Conservation (phyloP, 148 eudicot genomes). For the Chenopodium quinoa region DNA sequence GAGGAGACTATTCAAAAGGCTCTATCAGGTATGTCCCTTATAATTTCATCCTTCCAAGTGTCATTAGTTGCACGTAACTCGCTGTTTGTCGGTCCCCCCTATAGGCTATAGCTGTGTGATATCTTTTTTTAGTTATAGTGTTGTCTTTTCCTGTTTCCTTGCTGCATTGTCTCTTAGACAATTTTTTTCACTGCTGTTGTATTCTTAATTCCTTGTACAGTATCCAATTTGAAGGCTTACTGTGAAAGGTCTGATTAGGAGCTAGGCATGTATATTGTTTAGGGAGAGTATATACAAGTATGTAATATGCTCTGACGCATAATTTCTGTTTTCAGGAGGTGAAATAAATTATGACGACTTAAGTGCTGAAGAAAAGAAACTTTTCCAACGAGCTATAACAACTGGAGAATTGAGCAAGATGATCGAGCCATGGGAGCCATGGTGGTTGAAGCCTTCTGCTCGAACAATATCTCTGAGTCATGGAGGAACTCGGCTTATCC, state of each 20-base stretch:
- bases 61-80: not conserved
- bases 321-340: conserved; percentile 39
- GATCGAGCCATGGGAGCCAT: conserved; percentile 92
- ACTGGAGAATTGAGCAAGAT: conserved; percentile 91
- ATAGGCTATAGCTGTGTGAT: not conserved
- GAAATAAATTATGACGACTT: conserved; percentile 61
- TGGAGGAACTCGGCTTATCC: conserved; percentile 70
- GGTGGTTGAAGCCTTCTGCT: conserved; percentile 93
- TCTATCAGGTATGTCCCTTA: conserved; percentile 53
- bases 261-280: not conserved
- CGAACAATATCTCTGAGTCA: conserved; percentile 50
- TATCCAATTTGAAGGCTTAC: not conserved
- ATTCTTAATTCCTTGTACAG: not conserved
- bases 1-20: conserved; percentile 80
- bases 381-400: conserved; percentile 67
- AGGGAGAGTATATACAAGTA: not conserved
- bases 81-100: not conserved
- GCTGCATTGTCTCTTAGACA: not conserved
- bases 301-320: not conserved
- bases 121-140: not conserved
- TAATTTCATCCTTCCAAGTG: not conserved
- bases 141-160: not conserved
- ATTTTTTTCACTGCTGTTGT: not conserved
- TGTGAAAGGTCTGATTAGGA: not conserved
- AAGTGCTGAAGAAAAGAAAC: conserved; percentile 60